phyloP scores from a whole-genome alignment of 2,329 filamentous ascomycete species.

The Metarhizium guizhouense region DNA sequence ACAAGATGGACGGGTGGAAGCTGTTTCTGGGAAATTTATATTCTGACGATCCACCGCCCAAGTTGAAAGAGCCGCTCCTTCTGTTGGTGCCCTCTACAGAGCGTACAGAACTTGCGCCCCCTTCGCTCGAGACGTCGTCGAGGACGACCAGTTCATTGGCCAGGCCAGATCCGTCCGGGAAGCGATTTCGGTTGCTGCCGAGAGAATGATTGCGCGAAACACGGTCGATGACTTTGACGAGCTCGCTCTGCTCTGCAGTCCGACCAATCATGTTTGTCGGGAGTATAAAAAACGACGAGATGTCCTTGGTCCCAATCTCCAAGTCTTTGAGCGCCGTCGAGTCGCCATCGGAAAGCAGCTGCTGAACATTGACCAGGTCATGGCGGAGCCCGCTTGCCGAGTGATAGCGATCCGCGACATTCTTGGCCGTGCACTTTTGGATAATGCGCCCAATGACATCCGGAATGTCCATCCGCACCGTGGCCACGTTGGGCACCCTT shows the following conservation, averaged over 20 bases:
- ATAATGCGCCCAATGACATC: constrained; percentile 76
- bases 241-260: constrained; percentile 57
- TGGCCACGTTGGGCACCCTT: constrained; percentile 67
- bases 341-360: constrained; percentile 68
- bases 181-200: constrained; percentile 34
- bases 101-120: constrained; percentile 45
- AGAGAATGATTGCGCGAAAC: constrained; percentile 57
- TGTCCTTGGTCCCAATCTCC: constrained; percentile 71
- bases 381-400: constrained; percentile 79
- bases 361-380: constrained; percentile 67
- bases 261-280: constrained; percentile 76
- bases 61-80: constrained; percentile 40
- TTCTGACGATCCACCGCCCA: constrained; percentile 32
- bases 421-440: constrained; percentile 86
- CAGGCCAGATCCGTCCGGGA: constrained; percentile 46
- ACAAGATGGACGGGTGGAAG: constrained; percentile 31
- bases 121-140: constrained; percentile 50
- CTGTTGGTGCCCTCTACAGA: constrained; percentile 44
- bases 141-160: constrained; percentile 39
- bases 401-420: constrained; percentile 79
- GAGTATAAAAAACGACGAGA: constrained; percentile 86
- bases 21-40: constrained; percentile 27
- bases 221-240: constrained; percentile 68
- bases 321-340: constrained; percentile 61
- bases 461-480: constrained; percentile 72